Conservation (phyloP, 345 rosid genomes). For the Gossypium australe region DNA sequence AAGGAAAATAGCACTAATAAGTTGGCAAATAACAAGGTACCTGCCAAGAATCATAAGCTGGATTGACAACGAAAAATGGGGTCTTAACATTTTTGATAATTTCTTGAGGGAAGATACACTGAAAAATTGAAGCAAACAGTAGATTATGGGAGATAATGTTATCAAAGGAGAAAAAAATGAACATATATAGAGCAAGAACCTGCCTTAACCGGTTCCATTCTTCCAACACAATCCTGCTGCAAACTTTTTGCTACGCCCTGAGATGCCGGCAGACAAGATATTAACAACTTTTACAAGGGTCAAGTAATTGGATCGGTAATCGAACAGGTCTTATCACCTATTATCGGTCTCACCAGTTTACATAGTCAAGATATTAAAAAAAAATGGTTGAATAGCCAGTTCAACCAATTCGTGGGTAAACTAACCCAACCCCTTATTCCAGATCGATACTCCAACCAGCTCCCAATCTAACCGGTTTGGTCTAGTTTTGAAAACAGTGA, state of each 20-base stretch:
- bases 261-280: conserved; percentile 1
- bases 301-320: neutral
- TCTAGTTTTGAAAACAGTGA: too few species aligned
- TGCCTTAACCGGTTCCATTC: conserved; percentile 42
- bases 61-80: conserved; percentile 71
- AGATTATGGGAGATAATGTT: neutral
- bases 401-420: too few species aligned
- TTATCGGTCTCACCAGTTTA: too few species aligned
- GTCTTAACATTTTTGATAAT: conserved; percentile 52
- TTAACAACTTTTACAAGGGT: neutral
- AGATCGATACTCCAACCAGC: too few species aligned
- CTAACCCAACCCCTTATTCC: too few species aligned
- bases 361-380: too few species aligned
- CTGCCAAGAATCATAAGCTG: conserved; percentile 97
- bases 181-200: conserved; percentile 14
- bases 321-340: too few species aligned
- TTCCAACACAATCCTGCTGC: conserved; percentile 38
- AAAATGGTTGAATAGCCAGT: too few species aligned
- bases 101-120: conserved; percentile 74
- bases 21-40: conserved; percentile 31
- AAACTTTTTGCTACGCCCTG: conserved; percentile 62
- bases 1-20: conserved; percentile 7
- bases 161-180: neutral
- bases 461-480: too few species aligned
- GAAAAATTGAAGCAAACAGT: conserved; percentile 15